Base-by-base conservation (phyloP, 2,329 filamentous ascomycete species). In the Grosmannia serpens region DNA sequence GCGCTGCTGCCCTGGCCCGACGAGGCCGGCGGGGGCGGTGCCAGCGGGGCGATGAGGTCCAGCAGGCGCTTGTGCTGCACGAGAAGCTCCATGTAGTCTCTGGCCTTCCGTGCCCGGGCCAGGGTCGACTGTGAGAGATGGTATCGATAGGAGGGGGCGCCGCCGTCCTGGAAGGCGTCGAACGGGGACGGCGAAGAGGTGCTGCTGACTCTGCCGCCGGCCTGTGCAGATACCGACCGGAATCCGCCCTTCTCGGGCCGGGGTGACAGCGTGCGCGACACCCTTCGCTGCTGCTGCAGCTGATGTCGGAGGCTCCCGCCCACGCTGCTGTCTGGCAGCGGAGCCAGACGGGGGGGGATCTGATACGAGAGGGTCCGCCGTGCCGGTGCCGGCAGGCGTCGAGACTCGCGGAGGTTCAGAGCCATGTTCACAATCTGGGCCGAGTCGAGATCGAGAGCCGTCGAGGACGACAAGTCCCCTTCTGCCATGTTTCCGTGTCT, bases 391-490 rank as follows among this genome's bases (percentile, higher is more conserved):
- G 35, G 35, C 72, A 78, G 79, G 67, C 83, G 83, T 63, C 84
- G 83, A 67, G 86, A 89, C 70, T 96, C 90, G 74, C 88, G 95
- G 55, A 97, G 73, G 63, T 87, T 94, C 65, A 97, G 73, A 1
- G 92, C 92, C 81, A 97, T 88, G 67, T 91, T 91, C 49, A 97
- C 90, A 63, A 97, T 95, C 70, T 96, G 89, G 4, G 87, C 83
- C 9, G 91, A 87, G 67, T 96, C 91, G 60, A 87, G 79, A 65
- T 90, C 84, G 24, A 88, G 58, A 24, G 29, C 5, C n/a, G 35
- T n/a, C 41, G 41, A 46, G 41, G 7, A 7, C 7, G 33, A 7
- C 33, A 44, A 6, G 38, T 44, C 38, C 15, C n/a, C n/a, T 6
- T 44, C 38, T 13, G 38, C 15, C 38, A 20, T 3, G 17, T 44